Conservation (phyloP, 345 rosid genomes). For the Jatropha curcas region DNA sequence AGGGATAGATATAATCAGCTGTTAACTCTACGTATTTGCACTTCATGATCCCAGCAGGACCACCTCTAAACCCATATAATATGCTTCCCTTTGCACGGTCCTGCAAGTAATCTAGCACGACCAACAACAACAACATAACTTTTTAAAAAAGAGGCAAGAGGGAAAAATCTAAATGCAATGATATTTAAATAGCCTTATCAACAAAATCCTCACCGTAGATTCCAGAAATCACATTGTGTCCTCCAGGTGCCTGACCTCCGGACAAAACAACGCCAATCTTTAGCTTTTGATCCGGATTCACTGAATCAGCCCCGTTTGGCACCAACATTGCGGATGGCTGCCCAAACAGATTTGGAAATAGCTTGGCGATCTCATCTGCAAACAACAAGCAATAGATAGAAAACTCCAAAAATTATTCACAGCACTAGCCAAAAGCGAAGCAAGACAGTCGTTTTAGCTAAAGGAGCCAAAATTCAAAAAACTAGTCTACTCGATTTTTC, state of each 20-base stretch:
- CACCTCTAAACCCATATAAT: slow-evolving; percentile 85
- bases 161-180: neutral
- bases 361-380: slow-evolving; percentile 83
- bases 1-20: slow-evolving; percentile 70
- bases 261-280: slow-evolving; percentile 95
- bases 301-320: slow-evolving; percentile 38
- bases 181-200: neutral
- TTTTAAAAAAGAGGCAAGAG: neutral
- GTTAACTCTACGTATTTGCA: slow-evolving; percentile 76
- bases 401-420: neutral
- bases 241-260: slow-evolving; percentile 99
- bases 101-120: slow-evolving; percentile 73
- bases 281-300: slow-evolving; percentile 48
- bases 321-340: slow-evolving; percentile 76
- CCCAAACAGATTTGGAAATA: slow-evolving; percentile 82
- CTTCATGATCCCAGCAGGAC: slow-evolving; percentile 99
- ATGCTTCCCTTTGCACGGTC: slow-evolving; percentile 70
- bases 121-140: neutral
- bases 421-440: neutral
- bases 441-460: neutral
- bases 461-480: neutral
- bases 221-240: slow-evolving; percentile 95
- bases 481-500: neutral
- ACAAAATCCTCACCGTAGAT: slow-evolving; percentile 61
- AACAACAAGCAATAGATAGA: neutral